Conservation (phyloP, 1,284 basidiomycete species). For the Phellinidium pouzarii region DNA sequence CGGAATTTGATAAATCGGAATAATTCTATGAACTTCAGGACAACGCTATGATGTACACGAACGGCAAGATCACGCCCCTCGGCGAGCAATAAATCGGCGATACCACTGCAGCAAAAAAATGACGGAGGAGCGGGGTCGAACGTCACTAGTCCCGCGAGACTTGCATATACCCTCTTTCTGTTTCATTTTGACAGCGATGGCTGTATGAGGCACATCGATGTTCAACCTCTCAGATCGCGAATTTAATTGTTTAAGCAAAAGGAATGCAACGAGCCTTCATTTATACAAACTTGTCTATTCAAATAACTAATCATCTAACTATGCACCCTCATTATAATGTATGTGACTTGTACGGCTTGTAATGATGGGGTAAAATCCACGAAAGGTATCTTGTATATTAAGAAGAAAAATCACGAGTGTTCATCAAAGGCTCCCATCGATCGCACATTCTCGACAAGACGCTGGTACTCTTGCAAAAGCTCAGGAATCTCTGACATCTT, state of each 20-base stretch:
- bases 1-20: too few relatives aligned
- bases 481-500: conserved; percentile 68
- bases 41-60: conserved; percentile 27
- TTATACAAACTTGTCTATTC: too few relatives aligned
- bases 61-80: conserved; percentile 27
- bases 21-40: conserved; percentile 20
- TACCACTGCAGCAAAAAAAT: conserved; percentile 5
- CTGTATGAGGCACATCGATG: neutral
- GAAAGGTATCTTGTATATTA: too few relatives aligned
- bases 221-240: neutral
- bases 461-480: conserved; percentile 69
- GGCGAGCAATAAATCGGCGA: conserved; percentile 31
- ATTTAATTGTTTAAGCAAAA: neutral
- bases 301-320: too few relatives aligned
- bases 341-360: too few relatives aligned
- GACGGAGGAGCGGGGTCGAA: neutral
- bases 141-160: neutral
- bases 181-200: neutral
- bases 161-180: neutral
- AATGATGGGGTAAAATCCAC: too few relatives aligned
- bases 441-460: conserved; percentile 43
- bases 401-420: conserved; percentile 5
- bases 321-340: conserved; percentile 6
- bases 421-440: conserved; percentile 37
- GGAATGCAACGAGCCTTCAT: neutral